A percentile compares a stretch with the other conserved stretches of the same genome.
phyloP scores from a whole-genome alignment of 495 filamentous ascomycete species.

The Cairneyella variabilis region DNA sequence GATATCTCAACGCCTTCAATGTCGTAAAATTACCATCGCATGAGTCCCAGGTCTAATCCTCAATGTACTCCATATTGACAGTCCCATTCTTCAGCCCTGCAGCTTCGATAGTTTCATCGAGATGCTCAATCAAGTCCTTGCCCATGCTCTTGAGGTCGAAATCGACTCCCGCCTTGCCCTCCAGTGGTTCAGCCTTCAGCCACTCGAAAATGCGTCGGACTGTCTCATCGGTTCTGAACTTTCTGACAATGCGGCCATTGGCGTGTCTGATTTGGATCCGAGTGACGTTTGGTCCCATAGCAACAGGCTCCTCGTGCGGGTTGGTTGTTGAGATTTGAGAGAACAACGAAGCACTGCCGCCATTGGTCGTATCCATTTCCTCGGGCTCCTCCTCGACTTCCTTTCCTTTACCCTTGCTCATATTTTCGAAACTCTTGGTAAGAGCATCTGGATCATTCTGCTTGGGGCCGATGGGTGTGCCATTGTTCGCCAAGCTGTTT shows the following conservation, averaged over 20 bases:
- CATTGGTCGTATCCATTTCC: conserved; percentile 3
- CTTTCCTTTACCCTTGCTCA: conserved; percentile 56
- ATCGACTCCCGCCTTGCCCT: conserved; percentile 68
- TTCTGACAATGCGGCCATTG: conserved; percentile 73
- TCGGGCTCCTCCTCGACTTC: conserved; percentile 36
- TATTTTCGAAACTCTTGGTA: conserved; percentile 60
- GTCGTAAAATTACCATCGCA: background rate
- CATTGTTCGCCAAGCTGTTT: conserved; percentile 64
- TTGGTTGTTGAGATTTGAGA: conserved; percentile 61
- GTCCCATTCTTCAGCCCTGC: conserved; percentile 87
- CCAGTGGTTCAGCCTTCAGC: conserved; percentile 79
- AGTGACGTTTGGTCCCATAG: conserved; percentile 63
- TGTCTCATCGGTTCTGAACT: conserved; percentile 74
- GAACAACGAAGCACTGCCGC: conserved; percentile 45
- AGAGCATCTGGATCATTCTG: conserved; percentile 77
- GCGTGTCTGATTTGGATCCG: conserved; percentile 88
- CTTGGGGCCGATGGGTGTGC: conserved; percentile 28
- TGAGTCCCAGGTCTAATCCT: conserved; percentile 42
- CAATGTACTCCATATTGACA: conserved; percentile 86
- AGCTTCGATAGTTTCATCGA: conserved; percentile 70
- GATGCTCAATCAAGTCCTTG: conserved; percentile 70
- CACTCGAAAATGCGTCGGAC: conserved; percentile 90
- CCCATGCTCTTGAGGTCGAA: conserved; percentile 86
- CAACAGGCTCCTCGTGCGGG: conserved; percentile 77
- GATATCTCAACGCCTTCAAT: background rate